phyloP scores from a whole-genome alignment of 148 eudicot genomes.

The Nyssa sinensis region DNA sequence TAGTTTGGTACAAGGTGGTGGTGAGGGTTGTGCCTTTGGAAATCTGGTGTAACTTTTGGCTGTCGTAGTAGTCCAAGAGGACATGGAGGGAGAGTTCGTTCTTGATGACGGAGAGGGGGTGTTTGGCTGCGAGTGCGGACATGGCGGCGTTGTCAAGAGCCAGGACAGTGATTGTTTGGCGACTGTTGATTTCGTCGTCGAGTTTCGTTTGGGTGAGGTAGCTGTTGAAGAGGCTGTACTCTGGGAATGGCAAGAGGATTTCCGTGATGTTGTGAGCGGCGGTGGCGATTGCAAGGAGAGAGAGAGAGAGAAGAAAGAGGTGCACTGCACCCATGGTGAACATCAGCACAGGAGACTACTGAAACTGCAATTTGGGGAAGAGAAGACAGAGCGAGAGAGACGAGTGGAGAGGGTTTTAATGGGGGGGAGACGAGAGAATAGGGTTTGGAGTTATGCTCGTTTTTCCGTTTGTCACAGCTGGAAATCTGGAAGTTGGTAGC shows the following conservation, averaged over 20 bases:
- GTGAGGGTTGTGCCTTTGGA: conserved; percentile 36
- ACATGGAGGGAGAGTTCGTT: conserved; percentile 52
- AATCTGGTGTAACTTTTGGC: conserved; percentile 47
- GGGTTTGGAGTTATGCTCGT: conserved; percentile 8
- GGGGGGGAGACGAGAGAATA: not conserved
- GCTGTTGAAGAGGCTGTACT: conserved; percentile 45
- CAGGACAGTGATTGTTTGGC: conserved; percentile 69
- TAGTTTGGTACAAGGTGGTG: conserved; percentile 68
- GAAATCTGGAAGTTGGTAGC: not conserved
- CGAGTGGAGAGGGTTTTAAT: not conserved
- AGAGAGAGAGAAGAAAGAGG: conserved; percentile 16
- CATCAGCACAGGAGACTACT: not conserved
- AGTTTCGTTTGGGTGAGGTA: conserved; percentile 66
- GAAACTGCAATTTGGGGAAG: conserved; percentile 9
- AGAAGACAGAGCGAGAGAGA: not conserved
- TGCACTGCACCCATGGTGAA: not conserved
- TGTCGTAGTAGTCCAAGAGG: conserved; percentile 66
- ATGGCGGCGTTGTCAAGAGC: conserved; percentile 51
- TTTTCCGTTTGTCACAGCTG: conserved; percentile 1
- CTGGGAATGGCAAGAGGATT: conserved; percentile 45
- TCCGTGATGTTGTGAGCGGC: conserved; percentile 62
- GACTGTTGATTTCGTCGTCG: conserved; percentile 78
- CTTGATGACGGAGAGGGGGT: conserved; percentile 53
- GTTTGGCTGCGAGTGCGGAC: conserved; percentile 34
- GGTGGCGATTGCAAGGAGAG: conserved; percentile 10